Base-by-base conservation (phyloP, 495 filamentous ascomycete genomes). In the Melanomma pulvis-pyrius region DNA sequence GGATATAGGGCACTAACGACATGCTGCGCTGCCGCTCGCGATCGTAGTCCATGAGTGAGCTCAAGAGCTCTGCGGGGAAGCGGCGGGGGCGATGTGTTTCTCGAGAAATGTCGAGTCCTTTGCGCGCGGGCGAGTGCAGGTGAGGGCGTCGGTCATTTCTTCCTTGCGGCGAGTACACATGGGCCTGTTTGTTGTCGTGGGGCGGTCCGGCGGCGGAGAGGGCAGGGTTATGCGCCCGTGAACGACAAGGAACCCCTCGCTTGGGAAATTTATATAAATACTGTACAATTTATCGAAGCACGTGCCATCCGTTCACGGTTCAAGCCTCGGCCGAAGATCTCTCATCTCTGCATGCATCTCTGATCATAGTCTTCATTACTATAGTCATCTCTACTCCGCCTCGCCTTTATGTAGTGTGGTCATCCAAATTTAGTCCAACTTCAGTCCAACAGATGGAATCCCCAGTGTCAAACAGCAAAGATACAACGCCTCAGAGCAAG, bases 1-100 rank as follows among this genome's bases (percentile, higher is more conserved):
- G 68, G 11, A 73, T 52, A 49, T 78, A 79, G 11, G 77, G 77
- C 19, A 79, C 69, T 41, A 79, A 72, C 36, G 74, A 77, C 75
- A 79, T 76, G 46, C 61, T 63, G 39, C 69, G 60, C 29, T 65
- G 61, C 11, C 25, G 65, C 51, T 70, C 67, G 48, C 50, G 65
- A 21, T 70, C 70, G 22, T 17, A 11, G 39, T 64, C 71, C 68
- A 73, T 68, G 47, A 54, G 19, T 36, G 49, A 22, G n/a, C 9
- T 49, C 41, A 56, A 15, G 22, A 28, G 36, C 11, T 50, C 15
- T 67, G 64, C 57, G 57, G 64, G 57, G 64, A 55, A 50, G 58
- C 26, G 2, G 64, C 51, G 57, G 49, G 57, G 64, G 22, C 12
- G 44, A n/a, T 1, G 22, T 24, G n/a, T 6, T 17, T n/a, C 22